Percentiles rank a stretch among this genome's conserved stretches.
Evolutionary conservation across 1,284 basidiomycete genomes (phyloP).

Genomic region (Boletus sp.): DNA sequence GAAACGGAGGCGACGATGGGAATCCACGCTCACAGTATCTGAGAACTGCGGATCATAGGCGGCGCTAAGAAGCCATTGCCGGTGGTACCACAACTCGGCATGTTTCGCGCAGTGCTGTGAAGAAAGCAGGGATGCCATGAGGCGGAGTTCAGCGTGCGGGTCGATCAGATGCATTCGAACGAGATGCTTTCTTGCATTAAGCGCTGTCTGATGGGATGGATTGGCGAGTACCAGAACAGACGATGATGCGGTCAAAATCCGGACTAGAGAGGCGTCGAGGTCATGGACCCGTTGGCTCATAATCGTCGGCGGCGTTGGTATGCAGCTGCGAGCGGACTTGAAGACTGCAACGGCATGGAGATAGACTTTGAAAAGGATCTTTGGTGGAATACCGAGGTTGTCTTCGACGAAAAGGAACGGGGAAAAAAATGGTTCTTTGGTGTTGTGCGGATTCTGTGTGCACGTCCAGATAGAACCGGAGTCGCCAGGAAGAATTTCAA

Average conservation of each 20-base stretch:
- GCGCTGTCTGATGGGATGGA: conserved; percentile 63
- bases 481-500: conserved; percentile 32
- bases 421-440: conserved; percentile 2
- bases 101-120: conserved; percentile 57
- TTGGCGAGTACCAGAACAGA: conserved; percentile 59
- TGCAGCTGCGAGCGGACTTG: conserved; percentile 16
- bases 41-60: conserved; percentile 15
- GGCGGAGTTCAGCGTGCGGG: conserved; percentile 45
- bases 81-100: conserved; percentile 64
- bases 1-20: conserved; percentile 5
- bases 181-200: conserved; percentile 58
- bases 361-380: conserved; percentile 52
- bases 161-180: conserved; percentile 38
- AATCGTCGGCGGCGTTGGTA: background rate
- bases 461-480: conserved; percentile 13
- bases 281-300: background rate
- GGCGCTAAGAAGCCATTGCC: conserved; percentile 55
- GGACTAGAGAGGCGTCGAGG: conserved; percentile 6
- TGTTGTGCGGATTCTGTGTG: background rate
- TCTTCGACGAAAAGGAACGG: conserved; percentile 58
- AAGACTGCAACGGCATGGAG: conserved; percentile 42
- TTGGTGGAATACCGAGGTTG: conserved; percentile 65
- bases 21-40: background rate
- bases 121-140: conserved; percentile 48
- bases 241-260: conserved; percentile 34